A percentile compares a stretch with the other conserved stretches of the same genome.
phyloP scores from a whole-genome alignment of 768 basidiomycete species.

The Lanmaoa rubissima region DNA sequence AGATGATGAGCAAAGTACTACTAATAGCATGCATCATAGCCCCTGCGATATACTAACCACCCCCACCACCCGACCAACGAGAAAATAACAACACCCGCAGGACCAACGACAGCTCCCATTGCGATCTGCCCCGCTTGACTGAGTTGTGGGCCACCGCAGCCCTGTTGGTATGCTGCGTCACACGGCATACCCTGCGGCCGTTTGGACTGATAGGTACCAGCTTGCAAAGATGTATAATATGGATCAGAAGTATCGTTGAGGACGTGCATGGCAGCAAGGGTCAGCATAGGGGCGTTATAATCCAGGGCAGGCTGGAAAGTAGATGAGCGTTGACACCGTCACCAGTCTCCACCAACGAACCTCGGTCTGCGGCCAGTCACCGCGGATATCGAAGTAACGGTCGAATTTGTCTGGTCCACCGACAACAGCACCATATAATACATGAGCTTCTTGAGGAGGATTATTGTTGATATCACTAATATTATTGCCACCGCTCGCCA shows the following conservation, averaged over 20 bases:
- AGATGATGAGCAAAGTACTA: background rate
- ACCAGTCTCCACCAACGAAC: conserved; percentile 33
- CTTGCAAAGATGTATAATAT: conserved; percentile 69
- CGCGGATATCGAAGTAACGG: conserved; percentile 79
- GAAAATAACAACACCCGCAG: conserved; percentile 59
- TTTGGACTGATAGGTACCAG: conserved; percentile 61
- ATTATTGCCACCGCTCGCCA: conserved; percentile 81
- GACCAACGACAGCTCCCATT: conserved; percentile 62
- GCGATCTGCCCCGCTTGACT: conserved; percentile 63
- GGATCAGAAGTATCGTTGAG: conserved; percentile 69
- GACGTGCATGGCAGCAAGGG: conserved; percentile 77
- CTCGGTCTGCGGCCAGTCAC: conserved; percentile 89
- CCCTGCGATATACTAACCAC: conserved; percentile 29
- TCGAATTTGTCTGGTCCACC: conserved; percentile 83
- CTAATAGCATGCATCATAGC: conserved; percentile 25
- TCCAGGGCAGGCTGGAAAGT: conserved; percentile 67
- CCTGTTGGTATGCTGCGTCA: conserved; percentile 62
- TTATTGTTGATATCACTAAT: conserved; percentile 66
- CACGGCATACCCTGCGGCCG: conserved; percentile 73
- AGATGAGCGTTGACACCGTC: conserved; percentile 4
- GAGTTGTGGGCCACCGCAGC: conserved; percentile 52
- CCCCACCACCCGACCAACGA: conserved; percentile 40
- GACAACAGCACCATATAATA: conserved; percentile 84
- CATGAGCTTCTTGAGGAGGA: conserved; percentile 69
- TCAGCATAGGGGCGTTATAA: conserved; percentile 88